These are phyloP conservation scores for Colletotrichum orchidophilum DNA, from an alignment of 2,329 filamentous ascomycete species.

Conservation along the genomic window DNA sequence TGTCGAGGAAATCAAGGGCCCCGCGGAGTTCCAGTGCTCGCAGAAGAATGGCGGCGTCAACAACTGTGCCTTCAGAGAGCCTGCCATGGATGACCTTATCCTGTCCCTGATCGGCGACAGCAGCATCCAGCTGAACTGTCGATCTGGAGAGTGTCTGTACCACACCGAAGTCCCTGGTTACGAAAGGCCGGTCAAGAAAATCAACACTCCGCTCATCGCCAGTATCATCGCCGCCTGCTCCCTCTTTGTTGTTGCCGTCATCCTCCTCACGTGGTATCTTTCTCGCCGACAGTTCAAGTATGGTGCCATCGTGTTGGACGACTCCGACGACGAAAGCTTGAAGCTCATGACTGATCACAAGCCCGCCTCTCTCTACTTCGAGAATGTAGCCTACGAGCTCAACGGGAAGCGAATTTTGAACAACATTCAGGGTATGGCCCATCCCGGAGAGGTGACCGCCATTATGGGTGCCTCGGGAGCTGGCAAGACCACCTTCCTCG, in stretches of 20 bases:
- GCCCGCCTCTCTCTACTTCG: constrained; percentile 86
- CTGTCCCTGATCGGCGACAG: constrained; percentile 88
- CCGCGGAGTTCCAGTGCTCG: constrained; percentile 82
- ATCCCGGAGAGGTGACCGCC: constrained; percentile 93
- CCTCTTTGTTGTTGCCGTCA: constrained; percentile 87
- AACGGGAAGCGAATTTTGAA: constrained; percentile 89
- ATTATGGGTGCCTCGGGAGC: constrained; percentile 99
- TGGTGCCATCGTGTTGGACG: constrained; percentile 84
- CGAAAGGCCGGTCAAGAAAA: constrained; percentile 85
- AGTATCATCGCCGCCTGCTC: constrained; percentile 88
- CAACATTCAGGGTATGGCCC: constrained; percentile 85
- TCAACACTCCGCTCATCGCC: constrained; percentile 96
- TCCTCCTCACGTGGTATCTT: constrained; percentile 87
- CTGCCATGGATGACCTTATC: constrained; percentile 91
- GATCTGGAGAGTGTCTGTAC: constrained; percentile 91
- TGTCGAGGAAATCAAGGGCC: constrained; percentile 82
- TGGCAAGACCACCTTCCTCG: constrained; percentile 96
- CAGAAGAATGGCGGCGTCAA: constrained; percentile 70
- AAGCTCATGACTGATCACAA: constrained; percentile 92
- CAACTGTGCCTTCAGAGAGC: constrained; percentile 86
- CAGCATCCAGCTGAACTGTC: constrained; percentile 85
- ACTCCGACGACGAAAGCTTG: constrained; percentile 86
- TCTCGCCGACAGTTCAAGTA: constrained; percentile 76
- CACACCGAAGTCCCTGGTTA: constrained; percentile 94
- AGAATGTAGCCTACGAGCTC: constrained; percentile 85